Conservation (phyloP, 768 basidiomycete species). For the Lactarius sp. region DNA sequence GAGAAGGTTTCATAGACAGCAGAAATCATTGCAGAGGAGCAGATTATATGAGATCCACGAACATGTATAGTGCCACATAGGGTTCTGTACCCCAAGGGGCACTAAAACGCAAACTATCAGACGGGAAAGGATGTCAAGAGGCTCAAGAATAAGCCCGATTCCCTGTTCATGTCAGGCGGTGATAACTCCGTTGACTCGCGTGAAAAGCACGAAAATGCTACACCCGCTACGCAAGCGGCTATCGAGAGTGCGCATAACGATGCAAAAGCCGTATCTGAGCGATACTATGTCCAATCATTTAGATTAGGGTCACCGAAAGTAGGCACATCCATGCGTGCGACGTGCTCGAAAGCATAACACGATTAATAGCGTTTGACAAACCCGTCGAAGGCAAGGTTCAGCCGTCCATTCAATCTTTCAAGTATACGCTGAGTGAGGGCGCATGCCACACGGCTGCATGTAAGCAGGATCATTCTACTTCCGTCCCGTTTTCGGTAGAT, state of each 20-base stretch:
- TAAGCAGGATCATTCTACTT: conserved; percentile 8
- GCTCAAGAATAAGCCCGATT: conserved; percentile 61
- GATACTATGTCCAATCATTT: too few relatives aligned
- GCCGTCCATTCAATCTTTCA: conserved; percentile 35
- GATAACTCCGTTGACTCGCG: conserved; percentile 58
- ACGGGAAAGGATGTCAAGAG: conserved; percentile 48
- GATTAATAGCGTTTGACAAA: conserved; percentile 61
- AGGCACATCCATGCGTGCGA: conserved; percentile 69
- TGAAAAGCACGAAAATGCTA: conserved; percentile 47
- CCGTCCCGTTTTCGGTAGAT: conserved; percentile 15
- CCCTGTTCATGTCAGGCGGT: conserved; percentile 53
- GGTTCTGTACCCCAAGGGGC: too few relatives aligned
- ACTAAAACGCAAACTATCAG: conserved; percentile 39
- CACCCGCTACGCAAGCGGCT: conserved; percentile 40
- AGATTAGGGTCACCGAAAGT: conserved; percentile 66
- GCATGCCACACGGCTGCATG: conserved; percentile 53
- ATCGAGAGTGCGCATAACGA: conserved; percentile 58
- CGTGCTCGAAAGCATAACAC: conserved; percentile 57
- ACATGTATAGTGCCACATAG: too few relatives aligned
- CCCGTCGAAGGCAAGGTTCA: conserved; percentile 49
- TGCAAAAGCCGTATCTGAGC: conserved; percentile 37
- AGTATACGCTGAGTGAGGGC: conserved; percentile 45
- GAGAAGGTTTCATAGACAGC: too few relatives aligned
- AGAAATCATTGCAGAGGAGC: too few relatives aligned
- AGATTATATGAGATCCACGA: too few relatives aligned